Conservation (phyloP, 2,329 filamentous ascomycete genomes). For the Fusarium sp. region DNA sequence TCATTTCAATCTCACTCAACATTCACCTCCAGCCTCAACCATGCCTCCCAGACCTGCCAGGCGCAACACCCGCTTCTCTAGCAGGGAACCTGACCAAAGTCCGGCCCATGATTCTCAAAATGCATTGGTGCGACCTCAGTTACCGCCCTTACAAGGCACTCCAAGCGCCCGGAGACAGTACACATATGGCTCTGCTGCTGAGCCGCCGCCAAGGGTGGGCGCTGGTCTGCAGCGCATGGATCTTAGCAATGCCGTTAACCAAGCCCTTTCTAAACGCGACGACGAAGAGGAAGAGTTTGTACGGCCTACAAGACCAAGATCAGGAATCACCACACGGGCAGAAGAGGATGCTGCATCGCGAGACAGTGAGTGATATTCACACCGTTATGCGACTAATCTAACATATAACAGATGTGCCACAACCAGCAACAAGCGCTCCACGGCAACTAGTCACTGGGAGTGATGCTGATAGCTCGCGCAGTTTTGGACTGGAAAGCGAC, state of each 20-base stretch:
- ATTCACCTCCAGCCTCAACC: conserved; percentile 8
- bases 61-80: conserved; percentile 39
- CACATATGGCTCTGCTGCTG: conserved; percentile 56
- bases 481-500: conserved; percentile 56
- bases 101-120: conserved; percentile 19
- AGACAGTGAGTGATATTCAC: conserved; percentile 24
- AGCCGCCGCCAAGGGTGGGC: conserved; percentile 50
- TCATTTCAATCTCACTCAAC: conserved; percentile 2
- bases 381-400: background rate
- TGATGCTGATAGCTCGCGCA: conserved; percentile 53
- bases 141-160: conserved; percentile 50
- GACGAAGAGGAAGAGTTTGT: conserved; percentile 41
- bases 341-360: conserved; percentile 44
- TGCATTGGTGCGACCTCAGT: conserved; percentile 37
- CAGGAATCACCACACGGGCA: conserved; percentile 3
- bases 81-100: conserved; percentile 39
- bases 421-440: background rate
- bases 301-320: conserved; percentile 22
- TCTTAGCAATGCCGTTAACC: conserved; percentile 51
- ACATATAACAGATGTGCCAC: conserved; percentile 19
- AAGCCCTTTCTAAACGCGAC: conserved; percentile 45
- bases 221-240: conserved; percentile 46
- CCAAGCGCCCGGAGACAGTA: conserved; percentile 57
- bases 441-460: conserved; percentile 31
- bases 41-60: conserved; percentile 47